phyloP scores from a whole-genome alignment of 129 eudicot species.

The Pittosporum tobira region DNA sequence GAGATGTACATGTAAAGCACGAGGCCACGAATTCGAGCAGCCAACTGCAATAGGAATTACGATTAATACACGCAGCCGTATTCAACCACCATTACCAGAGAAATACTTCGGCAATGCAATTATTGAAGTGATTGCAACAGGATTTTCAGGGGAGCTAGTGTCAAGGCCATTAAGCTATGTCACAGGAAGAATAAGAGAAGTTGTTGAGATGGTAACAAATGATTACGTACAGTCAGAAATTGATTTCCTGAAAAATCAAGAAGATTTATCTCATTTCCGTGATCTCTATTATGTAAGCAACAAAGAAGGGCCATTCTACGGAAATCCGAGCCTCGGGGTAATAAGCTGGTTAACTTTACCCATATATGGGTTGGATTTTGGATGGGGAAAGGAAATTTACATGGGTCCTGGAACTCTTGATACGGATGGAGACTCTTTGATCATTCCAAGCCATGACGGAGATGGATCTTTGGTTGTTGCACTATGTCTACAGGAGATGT shows the following conservation, averaged over 20 bases:
- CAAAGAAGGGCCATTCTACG: constrained; percentile 27
- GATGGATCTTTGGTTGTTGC: constrained; percentile 22
- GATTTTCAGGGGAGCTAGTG: constrained; percentile 33
- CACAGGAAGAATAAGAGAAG: constrained; percentile 29
- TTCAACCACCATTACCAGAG: constrained; percentile 47
- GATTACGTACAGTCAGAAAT: constrained; percentile 37
- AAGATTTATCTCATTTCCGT: constrained; percentile 36
- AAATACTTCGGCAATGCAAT: constrained; percentile 63
- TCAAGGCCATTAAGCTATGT: constrained; percentile 37
- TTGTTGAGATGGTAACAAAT: constrained; percentile 26
- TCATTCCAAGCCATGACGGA: constrained; percentile 9
- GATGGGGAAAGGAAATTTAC: constrained; percentile 41
- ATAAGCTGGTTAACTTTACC: constrained; percentile 47
- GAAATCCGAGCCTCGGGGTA: constrained; percentile 41
- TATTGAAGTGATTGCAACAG: constrained; percentile 30
- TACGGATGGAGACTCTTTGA: constrained; percentile 16
- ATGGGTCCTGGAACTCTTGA: constrained; percentile 24
- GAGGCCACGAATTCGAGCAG: constrained; percentile 31
- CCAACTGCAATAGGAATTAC: constrained; percentile 24
- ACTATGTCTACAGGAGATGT: constrained; percentile 8
- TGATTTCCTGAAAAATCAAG: constrained; percentile 40
- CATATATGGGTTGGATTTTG: constrained; percentile 42
- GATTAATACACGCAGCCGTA: constrained; percentile 30
- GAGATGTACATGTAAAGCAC: constrained; percentile 44
- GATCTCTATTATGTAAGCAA: constrained; percentile 22